phyloP scores from a whole-genome alignment of 2,329 filamentous ascomycete species.

The Macrophomina tecta region DNA sequence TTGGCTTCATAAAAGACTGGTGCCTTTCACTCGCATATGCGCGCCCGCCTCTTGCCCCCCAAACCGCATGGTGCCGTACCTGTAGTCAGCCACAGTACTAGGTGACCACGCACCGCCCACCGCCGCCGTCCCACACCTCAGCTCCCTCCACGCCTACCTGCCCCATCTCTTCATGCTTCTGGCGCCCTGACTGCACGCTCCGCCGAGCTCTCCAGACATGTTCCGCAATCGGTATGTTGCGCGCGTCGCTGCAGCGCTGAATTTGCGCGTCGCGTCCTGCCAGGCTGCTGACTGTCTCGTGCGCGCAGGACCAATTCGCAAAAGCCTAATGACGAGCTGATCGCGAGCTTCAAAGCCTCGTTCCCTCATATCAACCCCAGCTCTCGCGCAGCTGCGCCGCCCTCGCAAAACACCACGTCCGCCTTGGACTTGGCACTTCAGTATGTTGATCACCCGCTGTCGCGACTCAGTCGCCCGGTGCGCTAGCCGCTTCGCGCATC shows the following conservation, averaged over 20 bases:
- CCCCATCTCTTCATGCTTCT: constrained; percentile 40
- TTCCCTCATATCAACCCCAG: constrained; percentile 71
- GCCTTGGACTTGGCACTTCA: constrained; percentile 53
- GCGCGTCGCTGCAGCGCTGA: not conserved
- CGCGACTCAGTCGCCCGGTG: constrained; percentile 30
- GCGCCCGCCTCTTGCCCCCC: constrained; percentile 24
- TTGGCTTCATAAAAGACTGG: constrained; percentile 26
- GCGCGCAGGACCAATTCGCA: constrained; percentile 72
- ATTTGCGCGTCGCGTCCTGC: constrained; percentile 4
- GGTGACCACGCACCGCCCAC: constrained; percentile 23
- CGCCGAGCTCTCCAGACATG: constrained; percentile 47
- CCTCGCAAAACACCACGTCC: constrained; percentile 40
- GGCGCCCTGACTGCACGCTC: constrained; percentile 33
- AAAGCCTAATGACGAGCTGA: constrained; percentile 84
- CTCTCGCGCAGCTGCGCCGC: constrained; percentile 53
- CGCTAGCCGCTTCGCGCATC: constrained; percentile 24
- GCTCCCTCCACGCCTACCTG: not conserved
- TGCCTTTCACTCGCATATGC: constrained; percentile 24
- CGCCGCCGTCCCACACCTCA: constrained; percentile 19
- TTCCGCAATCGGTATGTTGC: constrained; percentile 55
- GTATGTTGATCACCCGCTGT: constrained; percentile 44
- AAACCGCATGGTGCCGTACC: constrained; percentile 23
- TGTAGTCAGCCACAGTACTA: constrained; percentile 25
- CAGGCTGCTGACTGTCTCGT: constrained; percentile 24
- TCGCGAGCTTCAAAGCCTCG: constrained; percentile 81